Base-by-base conservation (phyloP, 106 monocot genomes). In the Platanthera guangdongensis region DNA sequence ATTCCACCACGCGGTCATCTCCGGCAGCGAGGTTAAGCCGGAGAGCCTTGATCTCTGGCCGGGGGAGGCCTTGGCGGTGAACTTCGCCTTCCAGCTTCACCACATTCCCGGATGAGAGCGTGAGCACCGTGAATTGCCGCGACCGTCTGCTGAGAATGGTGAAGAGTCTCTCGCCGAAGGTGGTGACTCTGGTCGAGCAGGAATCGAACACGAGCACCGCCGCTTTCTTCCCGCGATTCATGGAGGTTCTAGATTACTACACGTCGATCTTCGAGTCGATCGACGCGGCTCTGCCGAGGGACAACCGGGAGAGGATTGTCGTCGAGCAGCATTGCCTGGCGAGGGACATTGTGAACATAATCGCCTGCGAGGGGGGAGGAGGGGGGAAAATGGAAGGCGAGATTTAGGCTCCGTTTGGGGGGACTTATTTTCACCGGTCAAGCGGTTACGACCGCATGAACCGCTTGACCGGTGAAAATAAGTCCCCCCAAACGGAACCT, bases 281-380 rank as follows among this genome's bases (percentile, higher is more conserved):
- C 16, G 96, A 96, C 73, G 90, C 84, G 57, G 79, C 79, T 11
- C 81, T 88, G 18, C 70, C 82, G 32, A 85, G 93, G 53, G 91
- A 89, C 8, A 79, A 81, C 83, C 89, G 67, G 82, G 85, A 93
- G 18, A 69, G 96, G 13, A 93, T 96, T 18, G 83, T 52, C 22
- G 85, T 88, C n/a, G 95, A 95, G 80, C 92, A 93, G 82, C 95
- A 95, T 73, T 93, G 96, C 81, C 78, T 96, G 64, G 96, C 96
- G 3, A 87, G 93, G 74, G 96, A 96, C 68, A 96, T 96, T 30
- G 96, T 96, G n/a, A 96, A 96, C 73, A 86, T 93, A 48, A 81
- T 96, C 28, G 96, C 96, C 19, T 96, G 96, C 49, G 96, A 96
- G 70, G 96, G 90, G 14, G 82, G 0, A 93, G 93, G 51, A 84